Conservation (phyloP, 2,329 filamentous ascomycete species). For the Pseudogymnoascus sp. region DNA sequence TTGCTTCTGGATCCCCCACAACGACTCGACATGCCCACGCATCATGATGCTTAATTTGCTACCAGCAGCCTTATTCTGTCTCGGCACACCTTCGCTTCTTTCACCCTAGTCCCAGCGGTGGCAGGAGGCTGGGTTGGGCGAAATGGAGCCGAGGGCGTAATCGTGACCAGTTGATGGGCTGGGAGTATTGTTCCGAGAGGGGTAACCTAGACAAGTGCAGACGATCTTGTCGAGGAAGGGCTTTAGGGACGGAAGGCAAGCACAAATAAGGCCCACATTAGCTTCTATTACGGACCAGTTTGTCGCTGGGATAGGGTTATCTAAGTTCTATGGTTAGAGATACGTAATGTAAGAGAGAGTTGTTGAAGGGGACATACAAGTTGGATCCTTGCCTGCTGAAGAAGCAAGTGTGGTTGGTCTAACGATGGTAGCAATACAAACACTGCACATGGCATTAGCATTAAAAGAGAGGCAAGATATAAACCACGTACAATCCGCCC, state of each 20-base stretch:
- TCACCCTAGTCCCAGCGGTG: neutral
- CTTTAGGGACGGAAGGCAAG: constrained; percentile 26
- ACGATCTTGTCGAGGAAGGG: neutral
- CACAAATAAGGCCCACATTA: constrained; percentile 30
- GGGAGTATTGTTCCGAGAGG: neutral
- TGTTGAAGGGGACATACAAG: neutral
- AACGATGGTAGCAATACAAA: constrained; percentile 12
- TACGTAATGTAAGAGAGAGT: neutral
- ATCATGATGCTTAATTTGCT: neutral
- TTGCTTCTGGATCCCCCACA: neutral
- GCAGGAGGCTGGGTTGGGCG: neutral
- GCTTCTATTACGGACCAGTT: constrained; percentile 32
- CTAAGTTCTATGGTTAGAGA: constrained; percentile 7
- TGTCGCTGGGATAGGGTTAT: constrained; percentile 25
- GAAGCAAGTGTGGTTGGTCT: constrained; percentile 10
- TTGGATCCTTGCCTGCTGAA: neutral
- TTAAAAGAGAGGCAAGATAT: neutral
- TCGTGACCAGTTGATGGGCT: neutral
- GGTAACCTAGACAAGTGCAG: neutral
- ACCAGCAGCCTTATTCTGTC: neutral
- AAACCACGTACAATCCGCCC: constrained; percentile 31
- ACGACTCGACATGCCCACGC: neutral
- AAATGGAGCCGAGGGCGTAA: neutral
- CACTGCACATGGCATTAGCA: constrained; percentile 8
- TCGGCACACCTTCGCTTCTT: neutral